Conservation (phyloP, 139 green algal species). For the Coelastrella sp. region DNA sequence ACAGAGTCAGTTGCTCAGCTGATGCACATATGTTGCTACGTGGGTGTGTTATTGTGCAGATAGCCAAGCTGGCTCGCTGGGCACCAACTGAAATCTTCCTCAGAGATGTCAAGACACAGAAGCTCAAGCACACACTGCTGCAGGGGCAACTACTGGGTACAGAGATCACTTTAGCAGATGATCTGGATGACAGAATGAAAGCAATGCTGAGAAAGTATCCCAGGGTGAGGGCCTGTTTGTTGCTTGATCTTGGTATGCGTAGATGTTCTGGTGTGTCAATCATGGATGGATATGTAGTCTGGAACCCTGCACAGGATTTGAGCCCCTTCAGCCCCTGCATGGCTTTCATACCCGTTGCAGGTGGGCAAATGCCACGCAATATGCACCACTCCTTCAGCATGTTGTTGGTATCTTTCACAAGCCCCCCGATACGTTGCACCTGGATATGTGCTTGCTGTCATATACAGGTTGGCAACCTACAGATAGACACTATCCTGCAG, state of each 20-base stretch:
- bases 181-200: background rate
- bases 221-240: background rate
- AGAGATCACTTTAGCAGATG: background rate
- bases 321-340: too few relatives aligned
- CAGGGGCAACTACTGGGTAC: conserved; percentile 22
- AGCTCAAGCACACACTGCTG: conserved; percentile 29
- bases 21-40: background rate
- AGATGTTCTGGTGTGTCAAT: too few relatives aligned
- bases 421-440: background rate
- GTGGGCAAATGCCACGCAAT: background rate
- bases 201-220: background rate
- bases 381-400: background rate
- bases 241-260: too few relatives aligned
- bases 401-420: too few relatives aligned
- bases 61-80: background rate
- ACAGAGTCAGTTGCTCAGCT: too few relatives aligned
- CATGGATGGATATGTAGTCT: too few relatives aligned
- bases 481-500: background rate
- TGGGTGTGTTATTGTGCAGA: background rate
- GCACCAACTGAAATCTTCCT: background rate
- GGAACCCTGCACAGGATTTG: too few relatives aligned
- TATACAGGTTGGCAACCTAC: conserved; percentile 9
- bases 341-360: too few relatives aligned
- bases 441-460: background rate
- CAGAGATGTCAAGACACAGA: background rate